phyloP scores from a whole-genome alignment of 1,139 yeast genomes.

The Zygosaccharomyces sapae region DNA sequence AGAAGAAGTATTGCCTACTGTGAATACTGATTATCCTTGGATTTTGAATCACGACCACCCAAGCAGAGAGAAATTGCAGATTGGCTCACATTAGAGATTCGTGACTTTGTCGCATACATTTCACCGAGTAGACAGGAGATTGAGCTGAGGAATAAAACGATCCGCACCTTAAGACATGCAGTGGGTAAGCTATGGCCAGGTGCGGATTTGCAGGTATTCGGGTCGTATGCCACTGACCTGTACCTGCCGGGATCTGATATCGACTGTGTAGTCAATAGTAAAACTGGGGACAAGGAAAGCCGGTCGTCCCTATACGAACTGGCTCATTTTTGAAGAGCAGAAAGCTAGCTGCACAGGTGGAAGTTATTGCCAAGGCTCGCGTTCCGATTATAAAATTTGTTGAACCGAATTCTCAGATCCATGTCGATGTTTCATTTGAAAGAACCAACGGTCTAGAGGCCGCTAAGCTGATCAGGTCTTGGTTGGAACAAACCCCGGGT shows the following conservation, averaged over 20 bases:
- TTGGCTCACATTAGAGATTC: slow-evolving; percentile 84
- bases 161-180: slow-evolving; percentile 53
- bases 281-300: slow-evolving; percentile 59
- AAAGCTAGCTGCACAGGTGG: slow-evolving; percentile 66
- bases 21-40: slow-evolving; percentile 67
- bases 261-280: slow-evolving; percentile 82
- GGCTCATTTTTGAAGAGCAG: slow-evolving; percentile 65
- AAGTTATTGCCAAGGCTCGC: slow-evolving; percentile 85
- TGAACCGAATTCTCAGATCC: slow-evolving; percentile 66
- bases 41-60: slow-evolving; percentile 71
- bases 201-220: slow-evolving; percentile 82
- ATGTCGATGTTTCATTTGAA: slow-evolving; percentile 90
- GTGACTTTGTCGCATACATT: slow-evolving; percentile 79
- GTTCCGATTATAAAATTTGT: slow-evolving; percentile 95
- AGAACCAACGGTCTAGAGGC: slow-evolving; percentile 82
- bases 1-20: slow-evolving; percentile 12
- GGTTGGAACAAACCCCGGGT: slow-evolving; percentile 76
- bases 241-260: slow-evolving; percentile 96
- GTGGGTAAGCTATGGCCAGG: slow-evolving; percentile 71
- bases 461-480: slow-evolving; percentile 69
- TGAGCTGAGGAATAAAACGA: slow-evolving; percentile 60
- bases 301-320: slow-evolving; percentile 68
- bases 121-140: slow-evolving; percentile 83
- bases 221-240: slow-evolving; percentile 91
- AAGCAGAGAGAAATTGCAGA: slow-evolving; percentile 73